These are phyloP conservation scores for Puccinellia tenuiflora DNA, from an alignment of 176 grass and related monocot species.

Conservation along the genomic window DNA sequence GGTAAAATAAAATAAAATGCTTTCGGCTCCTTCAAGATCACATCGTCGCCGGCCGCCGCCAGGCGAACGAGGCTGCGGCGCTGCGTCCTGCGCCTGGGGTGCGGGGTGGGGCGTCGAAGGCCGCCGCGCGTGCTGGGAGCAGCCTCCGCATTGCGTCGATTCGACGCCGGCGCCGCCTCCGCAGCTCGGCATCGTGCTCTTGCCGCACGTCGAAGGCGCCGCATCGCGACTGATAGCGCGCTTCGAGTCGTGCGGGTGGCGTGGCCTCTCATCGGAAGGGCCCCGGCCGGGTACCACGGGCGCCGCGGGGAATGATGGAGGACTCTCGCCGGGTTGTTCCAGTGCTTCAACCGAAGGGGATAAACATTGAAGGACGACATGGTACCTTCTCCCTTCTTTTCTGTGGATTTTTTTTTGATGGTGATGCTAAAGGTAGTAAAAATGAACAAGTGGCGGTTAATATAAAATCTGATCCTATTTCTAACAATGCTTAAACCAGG, in stretches of 20 bases:
- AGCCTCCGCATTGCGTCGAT: neutral
- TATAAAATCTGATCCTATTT: too few species aligned
- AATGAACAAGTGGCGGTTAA: too few species aligned
- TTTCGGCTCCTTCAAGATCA: neutral
- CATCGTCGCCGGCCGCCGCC: too few species aligned
- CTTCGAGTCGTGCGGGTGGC: neutral
- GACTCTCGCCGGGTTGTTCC: neutral
- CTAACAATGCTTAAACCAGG: neutral
- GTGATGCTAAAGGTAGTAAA: neutral
- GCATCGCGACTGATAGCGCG: too few species aligned
- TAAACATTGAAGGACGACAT: neutral
- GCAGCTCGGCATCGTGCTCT: neutral
- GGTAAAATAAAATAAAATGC: too few species aligned
- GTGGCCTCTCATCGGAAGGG: neutral
- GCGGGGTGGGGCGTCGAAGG: neutral
- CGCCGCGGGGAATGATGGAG: neutral
- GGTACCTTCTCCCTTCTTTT: neutral
- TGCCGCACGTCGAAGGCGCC: neutral
- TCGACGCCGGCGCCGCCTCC: neutral
- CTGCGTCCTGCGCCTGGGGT: neutral
- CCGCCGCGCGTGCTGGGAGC: neutral
- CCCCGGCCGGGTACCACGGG: too few species aligned
- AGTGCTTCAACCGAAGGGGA: neutral
- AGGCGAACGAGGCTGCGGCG: neutral
- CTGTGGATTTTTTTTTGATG: neutral